Evolutionary conservation across 495 filamentous ascomycete species (phyloP).

Genomic region (Diplogelasinospora grovesii): DNA sequence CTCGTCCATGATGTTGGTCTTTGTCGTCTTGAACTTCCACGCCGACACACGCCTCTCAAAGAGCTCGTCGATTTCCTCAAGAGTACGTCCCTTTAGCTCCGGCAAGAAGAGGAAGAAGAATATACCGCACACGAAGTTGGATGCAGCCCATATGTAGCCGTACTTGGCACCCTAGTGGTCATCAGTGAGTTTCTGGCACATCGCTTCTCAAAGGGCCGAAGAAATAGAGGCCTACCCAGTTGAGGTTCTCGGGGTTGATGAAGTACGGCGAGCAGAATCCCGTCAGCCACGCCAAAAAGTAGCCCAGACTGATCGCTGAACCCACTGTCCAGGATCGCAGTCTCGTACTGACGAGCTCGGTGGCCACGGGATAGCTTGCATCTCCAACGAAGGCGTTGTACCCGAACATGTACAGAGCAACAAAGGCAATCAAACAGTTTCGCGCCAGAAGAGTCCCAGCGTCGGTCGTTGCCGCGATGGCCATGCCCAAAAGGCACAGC

Average conservation of each 20-base stretch:
- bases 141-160: constrained; percentile 40
- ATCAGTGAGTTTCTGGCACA: constrained; percentile 5
- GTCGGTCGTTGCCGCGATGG: constrained; percentile 22
- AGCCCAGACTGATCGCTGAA: constrained; percentile 13
- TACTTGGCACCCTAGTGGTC: constrained; percentile 42
- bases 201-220: constrained; percentile 11
- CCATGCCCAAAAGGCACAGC: constrained; percentile 30
- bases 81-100: constrained; percentile 48
- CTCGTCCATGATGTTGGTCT: constrained; percentile 28
- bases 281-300: constrained; percentile 13
- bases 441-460: constrained; percentile 20
- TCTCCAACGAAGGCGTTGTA: constrained; percentile 16
- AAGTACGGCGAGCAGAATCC: constrained; percentile 20
- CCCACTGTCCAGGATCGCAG: constrained; percentile 14
- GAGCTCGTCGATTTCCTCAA: constrained; percentile 49
- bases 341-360: constrained; percentile 10
- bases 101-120: constrained; percentile 45
- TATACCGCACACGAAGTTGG: constrained; percentile 32
- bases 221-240: constrained; percentile 38
- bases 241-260: constrained; percentile 28
- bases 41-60: constrained; percentile 31
- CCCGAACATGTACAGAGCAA: constrained; percentile 13
- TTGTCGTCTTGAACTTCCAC: constrained; percentile 32
- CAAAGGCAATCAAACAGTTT: constrained; percentile 20
- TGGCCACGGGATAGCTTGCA: constrained; percentile 9